phyloP scores from a whole-genome alignment of 768 basidiomycete genomes.

The Phanerochaete sordida region DNA sequence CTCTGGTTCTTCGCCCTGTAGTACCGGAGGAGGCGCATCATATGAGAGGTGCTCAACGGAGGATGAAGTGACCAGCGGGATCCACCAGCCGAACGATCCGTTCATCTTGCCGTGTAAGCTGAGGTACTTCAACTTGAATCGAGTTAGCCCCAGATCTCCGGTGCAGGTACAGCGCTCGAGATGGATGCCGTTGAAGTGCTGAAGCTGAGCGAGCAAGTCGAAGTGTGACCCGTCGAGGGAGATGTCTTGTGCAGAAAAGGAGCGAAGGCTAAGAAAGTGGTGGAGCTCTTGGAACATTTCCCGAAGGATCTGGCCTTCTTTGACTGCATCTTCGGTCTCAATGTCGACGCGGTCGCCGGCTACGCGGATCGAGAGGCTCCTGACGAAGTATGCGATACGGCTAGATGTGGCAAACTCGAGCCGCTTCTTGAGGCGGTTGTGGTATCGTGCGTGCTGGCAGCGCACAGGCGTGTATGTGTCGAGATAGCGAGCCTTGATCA shows the following conservation, averaged over 20 bases:
- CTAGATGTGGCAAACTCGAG: constrained; percentile 3
- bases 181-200: constrained; percentile 4
- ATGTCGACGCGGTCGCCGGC: neutral
- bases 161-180: constrained; percentile 2
- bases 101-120: constrained; percentile 7
- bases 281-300: constrained; percentile 1
- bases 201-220: neutral
- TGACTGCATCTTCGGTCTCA: neutral
- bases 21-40: neutral
- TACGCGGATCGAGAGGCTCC: neutral
- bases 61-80: constrained; percentile 1
- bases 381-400: constrained; percentile 5
- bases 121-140: neutral
- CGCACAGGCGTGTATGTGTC: neutral
- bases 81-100: constrained; percentile 12
- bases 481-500: neutral
- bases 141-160: constrained; percentile 4
- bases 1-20: neutral
- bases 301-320: neutral
- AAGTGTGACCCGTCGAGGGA: neutral
- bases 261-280: constrained; percentile 2
- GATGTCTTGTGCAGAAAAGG: constrained; percentile 1
- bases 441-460: neutral
- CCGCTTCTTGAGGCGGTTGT: constrained; percentile 1
- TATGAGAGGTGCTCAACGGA: constrained; percentile 7